Evolutionary conservation across 2,329 filamentous ascomycete species (phyloP).

Genomic region (Fusarium sp.): DNA sequence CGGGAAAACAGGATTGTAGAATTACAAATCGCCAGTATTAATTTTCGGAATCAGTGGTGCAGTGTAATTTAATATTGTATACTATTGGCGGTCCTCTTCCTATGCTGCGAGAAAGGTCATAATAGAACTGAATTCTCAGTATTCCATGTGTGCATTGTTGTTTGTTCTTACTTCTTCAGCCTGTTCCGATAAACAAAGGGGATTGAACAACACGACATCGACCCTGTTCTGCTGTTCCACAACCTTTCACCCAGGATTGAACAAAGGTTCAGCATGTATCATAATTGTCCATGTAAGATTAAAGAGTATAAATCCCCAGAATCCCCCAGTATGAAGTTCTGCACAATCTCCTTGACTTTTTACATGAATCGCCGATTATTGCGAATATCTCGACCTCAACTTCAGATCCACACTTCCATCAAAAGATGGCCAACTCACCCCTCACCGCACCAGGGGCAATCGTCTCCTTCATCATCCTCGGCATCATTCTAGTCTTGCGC

Average conservation of each 20-base stretch:
- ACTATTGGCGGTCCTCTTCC: background rate
- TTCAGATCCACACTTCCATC: background rate
- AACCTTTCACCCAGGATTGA: background rate
- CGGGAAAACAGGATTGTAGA: too few relatives aligned
- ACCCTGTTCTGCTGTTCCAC: background rate
- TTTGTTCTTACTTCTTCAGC: background rate
- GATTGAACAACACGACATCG: background rate
- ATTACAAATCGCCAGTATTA: too few relatives aligned
- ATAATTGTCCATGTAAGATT: background rate
- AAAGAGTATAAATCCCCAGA: background rate
- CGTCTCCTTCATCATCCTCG: background rate
- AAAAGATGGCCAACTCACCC: conserved; percentile 1
- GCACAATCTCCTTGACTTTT: background rate
- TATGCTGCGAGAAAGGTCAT: too few relatives aligned
- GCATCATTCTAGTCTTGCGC: background rate
- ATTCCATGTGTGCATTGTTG: background rate
- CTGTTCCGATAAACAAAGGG: background rate
- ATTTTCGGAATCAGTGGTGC: too few relatives aligned
- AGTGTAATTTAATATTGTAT: too few relatives aligned
- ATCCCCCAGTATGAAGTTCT: background rate
- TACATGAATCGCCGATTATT: background rate
- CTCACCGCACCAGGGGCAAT: conserved; percentile 1
- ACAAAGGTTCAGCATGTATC: background rate
- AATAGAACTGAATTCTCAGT: too few relatives aligned
- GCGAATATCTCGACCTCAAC: background rate